Conservation (phyloP, 2,329 filamentous ascomycete species). For the Fusarium temperatum region DNA sequence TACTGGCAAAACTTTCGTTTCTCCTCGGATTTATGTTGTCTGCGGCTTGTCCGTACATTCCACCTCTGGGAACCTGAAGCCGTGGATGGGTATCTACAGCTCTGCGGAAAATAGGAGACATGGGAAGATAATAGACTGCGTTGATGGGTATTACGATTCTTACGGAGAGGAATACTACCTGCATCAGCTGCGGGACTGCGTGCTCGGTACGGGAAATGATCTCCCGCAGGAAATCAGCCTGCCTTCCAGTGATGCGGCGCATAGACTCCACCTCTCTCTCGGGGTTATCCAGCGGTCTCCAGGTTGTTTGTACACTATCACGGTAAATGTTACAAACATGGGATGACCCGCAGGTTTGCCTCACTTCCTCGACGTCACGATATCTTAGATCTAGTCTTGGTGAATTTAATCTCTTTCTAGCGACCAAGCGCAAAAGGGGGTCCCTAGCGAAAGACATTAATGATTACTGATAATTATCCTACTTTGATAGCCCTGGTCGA, state of each 20-base stretch:
- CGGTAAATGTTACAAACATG: fast-evolving
- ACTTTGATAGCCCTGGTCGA: fast-evolving
- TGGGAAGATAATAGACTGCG: not conserved
- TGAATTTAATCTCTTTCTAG: fast-evolving
- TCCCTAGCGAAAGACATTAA: not conserved
- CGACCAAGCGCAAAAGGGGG: not conserved
- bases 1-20: fast-evolving
- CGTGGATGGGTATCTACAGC: not conserved
- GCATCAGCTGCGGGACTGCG: not conserved
- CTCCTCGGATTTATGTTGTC: not conserved
- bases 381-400: not conserved
- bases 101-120: not conserved
- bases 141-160: not conserved
- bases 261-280: not conserved
- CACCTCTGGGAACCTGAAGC: not conserved
- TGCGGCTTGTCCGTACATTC: not conserved
- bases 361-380: too few relatives aligned
- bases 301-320: not conserved
- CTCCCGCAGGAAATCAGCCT: not conserved
- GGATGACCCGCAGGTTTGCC: not conserved
- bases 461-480: not conserved
- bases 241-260: not conserved
- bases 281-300: not conserved
- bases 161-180: not conserved
- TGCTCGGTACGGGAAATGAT: not conserved